Evolutionary conservation across 306 rosid species (phyloP).

Genomic region (Cucumis cinereus): DNA sequence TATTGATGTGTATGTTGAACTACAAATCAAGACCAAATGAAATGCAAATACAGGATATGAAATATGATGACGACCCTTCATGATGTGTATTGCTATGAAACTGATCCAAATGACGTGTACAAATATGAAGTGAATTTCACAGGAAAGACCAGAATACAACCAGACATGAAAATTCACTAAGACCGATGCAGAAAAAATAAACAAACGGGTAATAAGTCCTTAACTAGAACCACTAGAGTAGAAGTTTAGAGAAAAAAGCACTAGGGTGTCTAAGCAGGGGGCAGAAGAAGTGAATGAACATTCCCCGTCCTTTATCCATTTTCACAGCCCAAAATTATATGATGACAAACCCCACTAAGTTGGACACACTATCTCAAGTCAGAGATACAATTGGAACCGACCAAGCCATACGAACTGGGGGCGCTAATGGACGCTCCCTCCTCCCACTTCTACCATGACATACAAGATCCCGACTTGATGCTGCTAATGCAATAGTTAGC

Average conservation of each 20-base stretch:
- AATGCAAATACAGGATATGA: constrained; percentile 32
- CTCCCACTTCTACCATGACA: constrained; percentile 33
- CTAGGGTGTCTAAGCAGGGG: not conserved
- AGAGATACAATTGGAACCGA: not conserved
- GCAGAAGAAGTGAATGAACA: not conserved
- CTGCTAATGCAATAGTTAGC: constrained; percentile 72
- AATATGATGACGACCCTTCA: constrained; percentile 17
- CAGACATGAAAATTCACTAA: constrained; percentile 13
- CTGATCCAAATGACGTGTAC: constrained; percentile 10
- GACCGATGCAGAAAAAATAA: constrained; percentile 8
- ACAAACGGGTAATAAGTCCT: not conserved
- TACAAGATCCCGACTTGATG: constrained; percentile 31
- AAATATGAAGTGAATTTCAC: constrained; percentile 2
- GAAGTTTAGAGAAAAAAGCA: not conserved
- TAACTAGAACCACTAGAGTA: not conserved
- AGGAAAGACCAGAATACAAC: not conserved
- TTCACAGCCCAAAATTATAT: not conserved
- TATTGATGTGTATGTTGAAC: constrained; percentile 23
- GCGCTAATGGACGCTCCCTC: constrained; percentile 1
- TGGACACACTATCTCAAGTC: constrained; percentile 8
- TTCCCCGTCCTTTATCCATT: constrained; percentile 5
- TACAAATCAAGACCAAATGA: constrained; percentile 14
- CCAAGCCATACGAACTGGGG: not conserved
- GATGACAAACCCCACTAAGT: not conserved
- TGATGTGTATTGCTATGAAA: constrained; percentile 13